phyloP scores from a whole-genome alignment of 1,284 basidiomycete genomes.

The Fereydounia khargensis region DNA sequence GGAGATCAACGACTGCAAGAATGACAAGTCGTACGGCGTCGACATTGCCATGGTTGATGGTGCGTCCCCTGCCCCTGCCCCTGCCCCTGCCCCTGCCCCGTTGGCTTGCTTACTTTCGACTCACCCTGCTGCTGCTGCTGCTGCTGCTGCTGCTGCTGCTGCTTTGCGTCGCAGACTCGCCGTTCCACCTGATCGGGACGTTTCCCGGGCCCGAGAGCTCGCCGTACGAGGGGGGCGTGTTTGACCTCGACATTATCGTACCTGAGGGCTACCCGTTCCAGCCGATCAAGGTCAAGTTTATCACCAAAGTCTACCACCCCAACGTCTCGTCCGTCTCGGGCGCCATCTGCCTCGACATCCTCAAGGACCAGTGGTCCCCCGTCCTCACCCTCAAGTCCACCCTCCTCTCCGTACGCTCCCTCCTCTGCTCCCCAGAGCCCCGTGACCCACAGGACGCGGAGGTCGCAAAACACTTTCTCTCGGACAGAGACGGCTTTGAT shows the following conservation, averaged over 20 bases:
- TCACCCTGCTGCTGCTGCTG: too few relatives aligned
- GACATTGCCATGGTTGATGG: slow-evolving; percentile 76
- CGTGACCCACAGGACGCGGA: slow-evolving; percentile 97
- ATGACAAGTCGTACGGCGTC: slow-evolving; percentile 82
- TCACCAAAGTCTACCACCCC: slow-evolving; percentile 85
- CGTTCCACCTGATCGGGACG: slow-evolving; percentile 38
- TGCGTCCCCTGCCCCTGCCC: slow-evolving; percentile 5
- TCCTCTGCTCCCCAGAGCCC: slow-evolving; percentile 94
- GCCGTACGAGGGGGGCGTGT: slow-evolving; percentile 88
- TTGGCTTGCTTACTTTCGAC: not conserved
- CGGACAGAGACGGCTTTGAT: slow-evolving; percentile 81
- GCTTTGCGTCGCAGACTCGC: slow-evolving; percentile 9
- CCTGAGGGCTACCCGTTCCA: slow-evolving; percentile 91
- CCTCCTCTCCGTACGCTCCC: slow-evolving; percentile 88
- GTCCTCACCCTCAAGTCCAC: slow-evolving; percentile 88
- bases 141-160: not conserved
- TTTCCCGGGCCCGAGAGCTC: slow-evolving; percentile 65
- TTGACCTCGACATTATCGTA: slow-evolving; percentile 92
- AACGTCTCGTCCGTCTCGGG: slow-evolving; percentile 93
- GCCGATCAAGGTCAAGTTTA: slow-evolving; percentile 81
- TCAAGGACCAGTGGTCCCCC: slow-evolving; percentile 62
- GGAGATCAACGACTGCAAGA: slow-evolving; percentile 80
- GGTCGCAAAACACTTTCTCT: slow-evolving; percentile 86
- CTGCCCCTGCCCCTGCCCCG: too few relatives aligned
- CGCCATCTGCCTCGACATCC: slow-evolving; percentile 79